These are phyloP conservation scores for Crithidia mellificae DNA, from an alignment of 208 protist species.

Conservation along the genomic window DNA sequence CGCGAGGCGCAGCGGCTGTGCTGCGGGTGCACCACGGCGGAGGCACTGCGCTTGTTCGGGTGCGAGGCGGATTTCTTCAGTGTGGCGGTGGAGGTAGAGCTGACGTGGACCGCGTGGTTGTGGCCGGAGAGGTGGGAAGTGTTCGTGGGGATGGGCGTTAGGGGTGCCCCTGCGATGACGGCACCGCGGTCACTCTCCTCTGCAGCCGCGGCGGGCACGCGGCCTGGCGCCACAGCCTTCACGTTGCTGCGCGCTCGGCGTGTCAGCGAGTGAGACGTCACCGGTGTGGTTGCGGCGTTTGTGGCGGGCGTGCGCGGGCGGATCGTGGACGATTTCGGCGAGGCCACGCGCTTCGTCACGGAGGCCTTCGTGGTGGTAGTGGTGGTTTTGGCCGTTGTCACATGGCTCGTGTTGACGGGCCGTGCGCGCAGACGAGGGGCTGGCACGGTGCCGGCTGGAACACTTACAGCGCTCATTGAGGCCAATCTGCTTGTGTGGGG, in stretches of 20 bases:
- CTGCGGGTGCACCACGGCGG: not conserved
- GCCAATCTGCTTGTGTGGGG: no score
- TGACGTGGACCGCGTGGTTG: not conserved
- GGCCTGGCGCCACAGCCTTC: not conserved
- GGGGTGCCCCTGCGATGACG: not conserved
- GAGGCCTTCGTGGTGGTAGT: conserved; percentile 3
- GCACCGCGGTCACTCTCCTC: not conserved
- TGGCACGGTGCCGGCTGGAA: conserved; percentile 1
- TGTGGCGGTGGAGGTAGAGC: no score
- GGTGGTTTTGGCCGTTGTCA: not conserved
- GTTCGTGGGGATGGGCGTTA: conserved; percentile 1
- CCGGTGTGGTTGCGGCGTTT: not conserved
- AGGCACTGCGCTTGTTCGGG: not conserved
- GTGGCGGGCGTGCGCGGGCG: conserved; percentile 3
- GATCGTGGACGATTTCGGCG: conserved; percentile 3
- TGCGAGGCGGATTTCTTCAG: not conserved
- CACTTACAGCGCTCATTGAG: conserved; percentile 4
- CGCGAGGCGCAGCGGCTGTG: conserved; percentile 10
- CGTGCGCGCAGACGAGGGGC: conserved; percentile 21
- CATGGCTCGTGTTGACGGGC: conserved; percentile 23
- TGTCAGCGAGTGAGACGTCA: conserved; percentile 1
- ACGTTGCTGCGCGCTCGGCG: conserved; percentile 8
- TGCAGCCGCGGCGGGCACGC: not conserved
- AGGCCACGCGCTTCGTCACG: conserved; percentile 11
- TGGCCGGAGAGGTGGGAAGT: conserved; percentile 7